Evolutionary conservation across 192 early-diverging fungal species (phyloP).

Genomic region (Podila verticillata): DNA sequence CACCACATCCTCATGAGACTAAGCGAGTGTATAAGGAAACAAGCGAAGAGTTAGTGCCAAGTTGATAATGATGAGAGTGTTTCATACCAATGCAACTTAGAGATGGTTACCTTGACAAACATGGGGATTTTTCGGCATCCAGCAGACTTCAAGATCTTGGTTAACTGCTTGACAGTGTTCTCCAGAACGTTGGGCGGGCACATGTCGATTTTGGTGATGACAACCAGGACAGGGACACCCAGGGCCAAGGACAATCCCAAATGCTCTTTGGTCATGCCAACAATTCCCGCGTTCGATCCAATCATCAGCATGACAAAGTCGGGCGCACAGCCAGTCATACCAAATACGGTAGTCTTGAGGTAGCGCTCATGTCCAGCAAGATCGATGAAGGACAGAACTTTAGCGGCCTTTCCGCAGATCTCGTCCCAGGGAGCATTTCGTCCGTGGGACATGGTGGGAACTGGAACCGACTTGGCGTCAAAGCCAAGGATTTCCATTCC

Average conservation of each 20-base stretch:
- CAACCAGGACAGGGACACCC: conserved; percentile 88
- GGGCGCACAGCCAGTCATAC: conserved; percentile 91
- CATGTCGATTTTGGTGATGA: conserved; percentile 96
- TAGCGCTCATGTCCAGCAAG: conserved; percentile 96
- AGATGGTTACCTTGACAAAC: conserved; percentile 67
- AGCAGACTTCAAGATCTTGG: conserved; percentile 84
- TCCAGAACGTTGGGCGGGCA: conserved; percentile 87
- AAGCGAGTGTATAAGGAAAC: background rate
- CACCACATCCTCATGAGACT: conserved; percentile 76
- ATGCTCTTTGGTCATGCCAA: conserved; percentile 96
- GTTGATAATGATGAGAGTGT: too few species aligned
- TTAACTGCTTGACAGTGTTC: conserved; percentile 83
- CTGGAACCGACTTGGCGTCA: conserved; percentile 68
- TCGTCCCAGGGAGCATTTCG: conserved; percentile 85
- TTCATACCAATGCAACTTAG: background rate
- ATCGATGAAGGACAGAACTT: conserved; percentile 72
- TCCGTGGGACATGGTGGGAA: conserved; percentile 62
- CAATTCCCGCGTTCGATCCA: conserved; percentile 86
- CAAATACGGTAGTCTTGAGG: conserved; percentile 95
- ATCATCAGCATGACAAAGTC: conserved; percentile 95
- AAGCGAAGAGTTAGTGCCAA: too few species aligned
- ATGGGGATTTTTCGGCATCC: conserved; percentile 94
- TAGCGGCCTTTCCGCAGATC: conserved; percentile 78
- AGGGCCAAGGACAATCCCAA: conserved; percentile 89
- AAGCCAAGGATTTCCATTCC: conserved; percentile 94